phyloP scores from a whole-genome alignment of 768 basidiomycete species.

The Naganishia vishniacii region DNA sequence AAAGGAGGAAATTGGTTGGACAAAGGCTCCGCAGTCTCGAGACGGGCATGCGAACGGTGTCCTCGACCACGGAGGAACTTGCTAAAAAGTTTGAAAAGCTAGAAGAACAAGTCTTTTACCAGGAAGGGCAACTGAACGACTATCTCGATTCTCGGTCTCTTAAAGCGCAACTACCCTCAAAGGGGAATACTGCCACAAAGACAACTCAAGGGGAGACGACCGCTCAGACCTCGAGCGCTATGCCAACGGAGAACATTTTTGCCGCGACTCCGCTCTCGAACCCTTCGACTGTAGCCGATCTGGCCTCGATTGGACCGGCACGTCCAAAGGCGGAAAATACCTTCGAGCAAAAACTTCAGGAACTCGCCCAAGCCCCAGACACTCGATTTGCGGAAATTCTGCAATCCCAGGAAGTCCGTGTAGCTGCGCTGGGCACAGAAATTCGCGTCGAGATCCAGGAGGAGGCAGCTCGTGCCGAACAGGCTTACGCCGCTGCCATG shows the following conservation, averaged over 20 bases:
- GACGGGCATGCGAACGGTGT: neutral
- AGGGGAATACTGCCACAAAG: neutral
- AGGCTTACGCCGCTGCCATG: slow-evolving; percentile 2
- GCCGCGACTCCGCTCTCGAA: no score
- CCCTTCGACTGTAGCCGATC: neutral
- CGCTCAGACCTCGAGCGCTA: neutral
- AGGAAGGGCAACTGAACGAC: slow-evolving; percentile 13
- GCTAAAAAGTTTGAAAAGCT: neutral
- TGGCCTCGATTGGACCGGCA: neutral
- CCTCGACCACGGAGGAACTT: slow-evolving; percentile 5
- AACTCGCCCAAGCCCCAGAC: neutral
- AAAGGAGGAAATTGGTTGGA: slow-evolving; percentile 11
- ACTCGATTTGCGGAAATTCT: neutral
- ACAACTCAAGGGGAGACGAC: neutral
- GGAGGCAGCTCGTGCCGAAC: slow-evolving; percentile 5
- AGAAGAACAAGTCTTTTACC: slow-evolving; percentile 2
- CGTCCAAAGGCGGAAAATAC: neutral
- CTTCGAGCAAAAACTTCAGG: neutral
- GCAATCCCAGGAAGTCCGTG: neutral
- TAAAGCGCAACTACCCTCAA: neutral
- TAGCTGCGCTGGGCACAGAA: neutral
- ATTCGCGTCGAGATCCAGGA: slow-evolving; percentile 1
- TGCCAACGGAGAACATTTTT: neutral
- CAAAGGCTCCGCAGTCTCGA: neutral
- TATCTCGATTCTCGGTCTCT: slow-evolving; percentile 5